A percentile compares a stretch with the other conserved stretches of the same genome.
Evolutionary conservation across 2,329 filamentous ascomycete genomes (phyloP).

Genomic region (Didymella arachidicola): DNA sequence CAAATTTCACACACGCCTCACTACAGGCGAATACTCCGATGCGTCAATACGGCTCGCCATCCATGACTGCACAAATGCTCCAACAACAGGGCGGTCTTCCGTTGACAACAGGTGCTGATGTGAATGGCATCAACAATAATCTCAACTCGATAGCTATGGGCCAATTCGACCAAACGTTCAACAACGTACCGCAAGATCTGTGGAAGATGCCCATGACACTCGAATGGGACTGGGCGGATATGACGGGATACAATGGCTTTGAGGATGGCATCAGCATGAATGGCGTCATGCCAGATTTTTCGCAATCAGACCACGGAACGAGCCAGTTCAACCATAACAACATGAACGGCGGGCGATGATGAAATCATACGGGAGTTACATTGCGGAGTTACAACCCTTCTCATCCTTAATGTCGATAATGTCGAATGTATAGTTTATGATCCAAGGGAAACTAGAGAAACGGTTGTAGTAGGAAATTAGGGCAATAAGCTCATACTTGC

Average conservation of each 20-base stretch:
- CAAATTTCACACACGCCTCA: slow-evolving; percentile 51
- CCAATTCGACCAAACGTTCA: slow-evolving; percentile 79
- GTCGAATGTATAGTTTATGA: slow-evolving; percentile 20
- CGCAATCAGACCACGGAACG: slow-evolving; percentile 38
- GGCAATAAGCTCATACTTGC: background rate
- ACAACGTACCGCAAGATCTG: slow-evolving; percentile 80
- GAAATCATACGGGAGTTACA: background rate
- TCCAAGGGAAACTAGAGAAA: background rate
- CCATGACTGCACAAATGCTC: slow-evolving; percentile 42
- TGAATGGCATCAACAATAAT: slow-evolving; percentile 34
- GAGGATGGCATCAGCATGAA: slow-evolving; percentile 52
- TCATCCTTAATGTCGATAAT: slow-evolving; percentile 17
- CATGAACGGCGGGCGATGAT: slow-evolving; percentile 43
- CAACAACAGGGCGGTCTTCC: slow-evolving; percentile 38
- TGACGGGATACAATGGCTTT: slow-evolving; percentile 49
- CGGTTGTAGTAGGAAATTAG: background rate
- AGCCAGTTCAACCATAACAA: slow-evolving; percentile 45
- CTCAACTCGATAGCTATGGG: slow-evolving; percentile 47
- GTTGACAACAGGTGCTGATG: slow-evolving; percentile 33
- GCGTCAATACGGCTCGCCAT: slow-evolving; percentile 42
- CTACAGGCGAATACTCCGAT: slow-evolving; percentile 41
- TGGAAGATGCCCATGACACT: slow-evolving; percentile 97
- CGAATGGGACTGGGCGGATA: slow-evolving; percentile 81
- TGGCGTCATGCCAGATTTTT: slow-evolving; percentile 47
- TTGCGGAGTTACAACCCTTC: background rate